These are phyloP conservation scores for Podaxis carcinomalis DNA, from an alignment of 768 basidiomycete species.

Conservation along the genomic window DNA sequence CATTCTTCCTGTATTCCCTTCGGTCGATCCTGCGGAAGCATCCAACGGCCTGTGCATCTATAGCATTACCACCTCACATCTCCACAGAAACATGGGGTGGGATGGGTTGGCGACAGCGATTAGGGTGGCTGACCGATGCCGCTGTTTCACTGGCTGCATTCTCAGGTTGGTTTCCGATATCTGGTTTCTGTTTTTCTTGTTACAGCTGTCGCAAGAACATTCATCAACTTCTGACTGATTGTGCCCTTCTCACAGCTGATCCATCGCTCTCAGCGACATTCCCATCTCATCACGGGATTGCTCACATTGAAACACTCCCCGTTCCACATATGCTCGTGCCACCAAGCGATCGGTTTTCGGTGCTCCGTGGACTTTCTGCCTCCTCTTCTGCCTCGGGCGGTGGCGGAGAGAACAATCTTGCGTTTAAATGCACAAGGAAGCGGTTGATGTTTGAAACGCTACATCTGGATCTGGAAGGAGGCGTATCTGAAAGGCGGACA, in stretches of 20 bases:
- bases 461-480: slow-evolving; percentile 85
- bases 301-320: slow-evolving; percentile 76
- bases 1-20: slow-evolving; percentile 69
- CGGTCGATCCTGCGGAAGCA: slow-evolving; percentile 54
- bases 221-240: not conserved
- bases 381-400: slow-evolving; percentile 47
- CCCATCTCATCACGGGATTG: slow-evolving; percentile 82
- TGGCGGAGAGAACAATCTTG: slow-evolving; percentile 94
- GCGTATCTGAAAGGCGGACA: slow-evolving; percentile 72
- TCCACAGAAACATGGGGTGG: slow-evolving; percentile 58
- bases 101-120: slow-evolving; percentile 67
- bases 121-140: slow-evolving; percentile 78
- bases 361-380: slow-evolving; percentile 73
- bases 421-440: slow-evolving; percentile 89
- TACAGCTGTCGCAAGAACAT: not conserved
- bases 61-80: slow-evolving; percentile 62
- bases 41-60: slow-evolving; percentile 59
- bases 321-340: slow-evolving; percentile 68
- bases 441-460: slow-evolving; percentile 88
- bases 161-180: slow-evolving; percentile 47
- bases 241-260: slow-evolving; percentile 45
- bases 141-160: slow-evolving; percentile 74
- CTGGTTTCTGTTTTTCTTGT: not conserved
- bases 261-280: slow-evolving; percentile 72
- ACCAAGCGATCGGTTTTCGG: slow-evolving; percentile 79